Evolutionary conservation across 495 filamentous ascomycete species (phyloP).

Genomic region (Aspergillus carlsbadensis): DNA sequence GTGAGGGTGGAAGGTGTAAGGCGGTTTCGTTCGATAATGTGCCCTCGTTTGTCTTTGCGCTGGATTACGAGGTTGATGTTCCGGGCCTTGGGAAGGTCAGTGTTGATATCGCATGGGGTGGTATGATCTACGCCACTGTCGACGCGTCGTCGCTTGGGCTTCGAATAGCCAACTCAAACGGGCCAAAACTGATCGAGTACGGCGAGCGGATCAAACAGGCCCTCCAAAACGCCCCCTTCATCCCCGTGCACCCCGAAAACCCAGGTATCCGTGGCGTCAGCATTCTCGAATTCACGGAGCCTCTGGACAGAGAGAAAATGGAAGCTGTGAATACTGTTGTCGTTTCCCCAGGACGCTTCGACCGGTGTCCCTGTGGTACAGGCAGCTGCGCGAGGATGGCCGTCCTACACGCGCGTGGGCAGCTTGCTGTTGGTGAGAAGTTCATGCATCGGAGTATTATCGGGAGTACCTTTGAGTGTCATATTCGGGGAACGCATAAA

Average conservation of each 20-base stretch:
- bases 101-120: constrained; percentile 37
- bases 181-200: constrained; percentile 23
- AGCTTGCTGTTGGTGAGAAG: constrained; percentile 25
- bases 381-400: constrained; percentile 37
- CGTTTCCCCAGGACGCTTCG: constrained; percentile 36
- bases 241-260: constrained; percentile 36
- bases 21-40: constrained; percentile 36
- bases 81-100: constrained; percentile 27
- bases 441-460: constrained; percentile 23
- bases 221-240: constrained; percentile 19
- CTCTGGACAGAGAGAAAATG: too few species aligned
- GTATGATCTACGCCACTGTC: constrained; percentile 38
- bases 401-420: constrained; percentile 29
- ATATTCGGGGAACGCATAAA: constrained; percentile 18
- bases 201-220: constrained; percentile 36
- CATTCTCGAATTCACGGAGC: constrained; percentile 28
- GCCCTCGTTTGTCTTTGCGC: constrained; percentile 32
- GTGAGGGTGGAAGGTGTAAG: constrained; percentile 36
- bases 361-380: constrained; percentile 39
- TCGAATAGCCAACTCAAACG: constrained; percentile 19
- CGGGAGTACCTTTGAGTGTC: constrained; percentile 21
- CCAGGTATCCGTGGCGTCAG: constrained; percentile 28
- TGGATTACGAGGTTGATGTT: constrained; percentile 31
- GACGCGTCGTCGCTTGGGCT: constrained; percentile 29
- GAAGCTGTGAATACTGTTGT: constrained; percentile 30